A percentile compares a stretch with the other conserved stretches of the same genome.
These are phyloP conservation scores for Aspergillus incahuasiensis DNA, from an alignment of 495 filamentous ascomycete genomes.

Conservation along the genomic window DNA sequence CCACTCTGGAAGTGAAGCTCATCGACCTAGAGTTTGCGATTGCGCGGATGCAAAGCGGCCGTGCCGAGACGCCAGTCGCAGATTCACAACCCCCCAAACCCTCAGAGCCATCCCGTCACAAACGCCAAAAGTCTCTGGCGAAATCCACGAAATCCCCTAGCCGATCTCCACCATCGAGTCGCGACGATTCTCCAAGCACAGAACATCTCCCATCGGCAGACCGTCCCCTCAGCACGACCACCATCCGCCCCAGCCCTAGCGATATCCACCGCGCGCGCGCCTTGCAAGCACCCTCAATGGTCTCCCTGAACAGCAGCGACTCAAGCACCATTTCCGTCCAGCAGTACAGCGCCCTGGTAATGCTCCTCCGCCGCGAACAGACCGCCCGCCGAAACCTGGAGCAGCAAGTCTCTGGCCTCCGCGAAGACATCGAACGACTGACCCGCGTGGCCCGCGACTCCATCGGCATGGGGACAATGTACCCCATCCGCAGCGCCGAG, in stretches of 20 bases:
- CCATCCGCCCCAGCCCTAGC: constrained; percentile 32
- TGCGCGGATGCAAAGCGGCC: constrained; percentile 45
- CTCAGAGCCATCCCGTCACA: constrained; percentile 16
- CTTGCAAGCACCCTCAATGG: constrained; percentile 30
- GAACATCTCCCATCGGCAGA: constrained; percentile 12
- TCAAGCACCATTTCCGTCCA: constrained; percentile 46
- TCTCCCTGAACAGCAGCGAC: constrained; percentile 27
- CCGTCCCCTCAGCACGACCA: constrained; percentile 38
- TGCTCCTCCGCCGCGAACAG: constrained; percentile 53
- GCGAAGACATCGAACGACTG: constrained; percentile 46
- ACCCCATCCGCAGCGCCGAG: constrained; percentile 33
- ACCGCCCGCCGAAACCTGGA: constrained; percentile 51
- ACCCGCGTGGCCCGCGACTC: constrained; percentile 32
- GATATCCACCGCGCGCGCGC: constrained; percentile 23
- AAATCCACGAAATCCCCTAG: constrained; percentile 9
- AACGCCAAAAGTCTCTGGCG: constrained; percentile 16
- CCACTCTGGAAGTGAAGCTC: constrained; percentile 51
- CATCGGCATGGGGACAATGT: constrained; percentile 33
- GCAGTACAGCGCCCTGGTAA: constrained; percentile 52
- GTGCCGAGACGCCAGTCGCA: constrained; percentile 18
- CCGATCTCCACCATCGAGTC: constrained; percentile 16
- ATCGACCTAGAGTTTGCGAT: constrained; percentile 54
- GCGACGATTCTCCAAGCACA: constrained; percentile 7
- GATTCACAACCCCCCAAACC: constrained; percentile 14
- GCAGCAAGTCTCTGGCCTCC: constrained; percentile 45